These are phyloP conservation scores for Metarhizium sp. DNA, from an alignment of 2,329 filamentous ascomycete species.

Conservation along the genomic window DNA sequence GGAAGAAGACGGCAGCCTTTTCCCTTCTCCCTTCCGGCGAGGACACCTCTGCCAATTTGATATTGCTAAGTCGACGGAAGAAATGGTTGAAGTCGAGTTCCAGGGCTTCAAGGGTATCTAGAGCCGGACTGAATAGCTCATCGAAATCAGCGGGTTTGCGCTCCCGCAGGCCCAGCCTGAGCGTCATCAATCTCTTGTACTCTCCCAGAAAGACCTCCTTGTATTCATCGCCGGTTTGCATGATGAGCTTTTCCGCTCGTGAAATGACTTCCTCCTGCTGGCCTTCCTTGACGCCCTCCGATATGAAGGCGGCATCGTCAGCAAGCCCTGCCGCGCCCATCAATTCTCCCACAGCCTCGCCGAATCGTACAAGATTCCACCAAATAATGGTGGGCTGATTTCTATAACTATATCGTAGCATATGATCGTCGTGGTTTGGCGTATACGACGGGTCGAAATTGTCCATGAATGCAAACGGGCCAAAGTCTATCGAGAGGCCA, in stretches of 20 bases:
- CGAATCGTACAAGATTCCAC: constrained; percentile 94
- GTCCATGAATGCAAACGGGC: constrained; percentile 95
- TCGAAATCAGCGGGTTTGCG: constrained; percentile 70
- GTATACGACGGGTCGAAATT: constrained; percentile 93
- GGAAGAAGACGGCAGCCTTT: constrained; percentile 68
- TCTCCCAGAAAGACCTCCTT: constrained; percentile 79
- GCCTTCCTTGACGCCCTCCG: constrained; percentile 57
- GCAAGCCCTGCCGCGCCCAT: constrained; percentile 67
- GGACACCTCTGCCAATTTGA: constrained; percentile 54
- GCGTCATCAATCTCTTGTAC: constrained; percentile 78
- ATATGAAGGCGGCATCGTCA: constrained; percentile 62
- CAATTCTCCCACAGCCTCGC: constrained; percentile 80
- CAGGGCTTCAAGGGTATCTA: constrained; percentile 72
- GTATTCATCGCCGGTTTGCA: constrained; percentile 75
- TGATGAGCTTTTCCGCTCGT: constrained; percentile 77
- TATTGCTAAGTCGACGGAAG: constrained; percentile 66
- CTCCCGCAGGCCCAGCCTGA: constrained; percentile 65
- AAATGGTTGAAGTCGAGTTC: constrained; percentile 93
- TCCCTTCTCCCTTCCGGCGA: constrained; percentile 54
- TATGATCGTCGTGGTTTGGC: constrained; percentile 89
- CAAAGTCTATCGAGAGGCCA: constrained; percentile 87
- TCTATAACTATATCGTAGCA: constrained; percentile 80
- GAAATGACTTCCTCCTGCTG: constrained; percentile 61
- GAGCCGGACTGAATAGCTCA: constrained; percentile 65
- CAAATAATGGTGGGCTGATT: constrained; percentile 95